Evolutionary conservation across 192 early-diverging fungal genomes (phyloP).

Genomic region (Gonapodya sp.): DNA sequence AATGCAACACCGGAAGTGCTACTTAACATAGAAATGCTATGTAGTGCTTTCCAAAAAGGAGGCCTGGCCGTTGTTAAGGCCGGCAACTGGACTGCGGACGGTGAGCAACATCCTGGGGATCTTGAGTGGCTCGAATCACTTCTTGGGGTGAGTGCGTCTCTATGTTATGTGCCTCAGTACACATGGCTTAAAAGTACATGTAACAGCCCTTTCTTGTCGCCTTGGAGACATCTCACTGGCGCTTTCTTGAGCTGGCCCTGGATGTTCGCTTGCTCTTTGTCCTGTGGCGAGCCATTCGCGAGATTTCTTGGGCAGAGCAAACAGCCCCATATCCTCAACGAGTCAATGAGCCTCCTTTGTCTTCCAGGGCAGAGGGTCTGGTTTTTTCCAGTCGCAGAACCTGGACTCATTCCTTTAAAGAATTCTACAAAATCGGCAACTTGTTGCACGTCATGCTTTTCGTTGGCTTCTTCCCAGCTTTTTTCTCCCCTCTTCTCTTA

Average conservation of each 20-base stretch:
- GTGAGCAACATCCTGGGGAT: not conserved
- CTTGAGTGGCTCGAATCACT: not conserved
- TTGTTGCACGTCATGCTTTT: not conserved
- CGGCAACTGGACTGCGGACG: not conserved
- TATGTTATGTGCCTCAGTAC: no score
- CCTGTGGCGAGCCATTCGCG: not conserved
- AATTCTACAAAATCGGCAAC: no score
- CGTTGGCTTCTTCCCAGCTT: not conserved
- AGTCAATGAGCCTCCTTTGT: not conserved
- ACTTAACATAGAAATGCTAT: not conserved
- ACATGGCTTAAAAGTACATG: not conserved
- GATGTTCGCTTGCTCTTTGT: not conserved
- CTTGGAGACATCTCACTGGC: not conserved
- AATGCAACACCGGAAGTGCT: not conserved
- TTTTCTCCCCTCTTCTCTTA: not conserved
- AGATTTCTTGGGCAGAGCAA: not conserved
- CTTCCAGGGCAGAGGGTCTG: no score
- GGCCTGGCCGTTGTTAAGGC: not conserved
- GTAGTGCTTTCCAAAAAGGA: not conserved
- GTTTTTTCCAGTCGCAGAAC: no score
- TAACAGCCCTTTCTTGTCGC: not conserved
- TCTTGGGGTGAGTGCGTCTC: not conserved
- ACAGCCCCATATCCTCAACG: not conserved
- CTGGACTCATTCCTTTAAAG: no score
- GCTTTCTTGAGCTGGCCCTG: not conserved